Base-by-base conservation (phyloP, 2,329 filamentous ascomycete genomes). In the Fusarium temperatum region DNA sequence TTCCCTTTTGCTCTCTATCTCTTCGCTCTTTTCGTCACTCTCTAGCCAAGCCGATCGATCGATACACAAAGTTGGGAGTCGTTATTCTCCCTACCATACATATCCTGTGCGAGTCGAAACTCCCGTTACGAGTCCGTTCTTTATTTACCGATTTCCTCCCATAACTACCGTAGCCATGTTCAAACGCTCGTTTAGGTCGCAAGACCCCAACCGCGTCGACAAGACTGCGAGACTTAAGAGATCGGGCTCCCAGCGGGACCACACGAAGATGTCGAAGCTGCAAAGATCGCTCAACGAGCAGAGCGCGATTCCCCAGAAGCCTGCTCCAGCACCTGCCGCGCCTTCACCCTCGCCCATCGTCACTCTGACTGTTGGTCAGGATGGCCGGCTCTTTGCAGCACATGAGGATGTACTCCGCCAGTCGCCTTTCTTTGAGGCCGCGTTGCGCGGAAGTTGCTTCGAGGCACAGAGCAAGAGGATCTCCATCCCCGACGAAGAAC, bases 351-450 rank as follows among this genome's bases (percentile, higher is more conserved):
- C 90, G 71, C 93, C 95, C 80, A 97, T 98, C 84, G 88, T 97
- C 84, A 97, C 95, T 69, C 87, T 98, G 78, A 91, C 93, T 77
- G 91, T 98, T 81, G 95, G 95, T 78, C 86, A 86, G 78, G 95
- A 98, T 80, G 92, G 93, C 82, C 93, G 95, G 80, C 89, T 98
- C 83, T 98, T 98, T 88, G 95, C 95, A 79, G 95, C 95, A 80
- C 95, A 98, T 85, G 94, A 98, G 88, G 94, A 98, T 84, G 92
- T 98, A 80, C 90, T 98, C 75, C 90, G 90, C 81, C 90, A 94
- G 84, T 96, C 94, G 82, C 92, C 94, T 76, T 97, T 93, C 84
- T 97, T 98, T 83, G 89, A 90, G 78, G 87, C 89, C 80, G 89
- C 90, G 78, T 89, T 94, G 80, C 91, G 90, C 79, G 90, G 89